Evolutionary conservation across 129 eudicot species (phyloP), one percentile per base, ranked within the genome.

Genomic region (Flaveria ramosissima): DNA sequence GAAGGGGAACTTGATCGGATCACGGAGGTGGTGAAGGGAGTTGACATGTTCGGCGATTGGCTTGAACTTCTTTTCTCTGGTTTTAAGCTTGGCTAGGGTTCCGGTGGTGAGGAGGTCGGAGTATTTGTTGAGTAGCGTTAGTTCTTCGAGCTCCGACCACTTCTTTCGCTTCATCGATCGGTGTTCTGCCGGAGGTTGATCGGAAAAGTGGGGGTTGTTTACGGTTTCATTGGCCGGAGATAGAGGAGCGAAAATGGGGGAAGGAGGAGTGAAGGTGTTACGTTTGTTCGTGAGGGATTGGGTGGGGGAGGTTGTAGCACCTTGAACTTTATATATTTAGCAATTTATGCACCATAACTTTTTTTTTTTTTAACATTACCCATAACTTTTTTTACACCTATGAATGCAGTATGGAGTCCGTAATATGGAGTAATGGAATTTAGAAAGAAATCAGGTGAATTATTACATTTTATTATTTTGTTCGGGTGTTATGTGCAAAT

Each of bases 121-220:
- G 85, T 88, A 93, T 30, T 83, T 88, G 70, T 81, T 70, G 30
- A 93, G 85, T 1, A 90, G 86, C 7, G 97, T 88, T 62, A 61
- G 89, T 70, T 93, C 96, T 81, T 90, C 98, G 4, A 82, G 62
- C 61, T 93, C 98, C 7, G 98, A 90, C 98, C 98, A 93, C 80
- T 86, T 93, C 88, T 93, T 93, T 13, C 97, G 95, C 91, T 93
- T 93, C 98, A 93, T 93, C 48, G 65, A 14, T 20, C 6, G n/a
- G 2, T 55, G 20, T 26, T 19, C 42, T 3, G 7, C 53, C 56
- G 68, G 53, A 66, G 21, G 52, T 77, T 77, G 5, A 75, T 72
- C 68, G 51, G 80, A 72, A 36, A 60, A 76, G 16, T 59, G 6
- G 77, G 1, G 55, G 71, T 15, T 1, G 27, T 53, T 59, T 57